Evolutionary conservation across 164 flowering plant species (phyloP), one percentile per base, ranked within the genome.

Genomic region (Taxillus chinensis): DNA sequence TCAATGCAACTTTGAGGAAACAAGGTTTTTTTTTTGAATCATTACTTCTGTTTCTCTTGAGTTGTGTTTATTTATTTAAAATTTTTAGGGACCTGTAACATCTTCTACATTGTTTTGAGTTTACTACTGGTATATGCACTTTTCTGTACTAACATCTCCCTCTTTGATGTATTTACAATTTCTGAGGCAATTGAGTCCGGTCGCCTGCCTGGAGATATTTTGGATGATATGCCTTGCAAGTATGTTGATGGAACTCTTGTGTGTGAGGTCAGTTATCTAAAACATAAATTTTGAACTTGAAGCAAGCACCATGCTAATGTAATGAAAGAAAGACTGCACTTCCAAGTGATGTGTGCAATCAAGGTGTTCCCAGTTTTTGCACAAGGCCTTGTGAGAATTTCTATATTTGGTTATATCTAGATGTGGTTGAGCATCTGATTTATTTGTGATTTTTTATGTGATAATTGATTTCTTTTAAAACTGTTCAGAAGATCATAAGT

Each of bases 181-280:
- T 61, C 79, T 80, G 8, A 93, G 99, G 97, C 99, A 69, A 89
- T 95, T 70, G 99, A 95, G 66, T 82, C 85, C 67, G 99, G 99
- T 5, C 72, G 77, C 50, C 73, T 95, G 70, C 99, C 99, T 61
- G 90, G 89, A 55, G 92, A 86, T 75, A 66, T 86, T 73, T 73
- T 89, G 68, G 91, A 89, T 79, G 93, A 85, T 66, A 80, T 95
- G 61, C 90, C 95, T 14, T 80, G 93, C 86, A 95, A 91, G 74
- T 95, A 75, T 70, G 63, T 81, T 59, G 70, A 87, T 60, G 99
- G 99, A 39, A 67, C 75, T 39, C 62, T 89, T 67, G 53, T 80
- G 3, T 95, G 99, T 73, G 99, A 95, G 95, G 99, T 90, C 66
- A 77, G 84, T 69, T 48, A 40, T 73, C 16, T 63, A 16, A 14